Conservation (phyloP, 805 yeast genomes). For the Yamadazyma endophytica region DNA sequence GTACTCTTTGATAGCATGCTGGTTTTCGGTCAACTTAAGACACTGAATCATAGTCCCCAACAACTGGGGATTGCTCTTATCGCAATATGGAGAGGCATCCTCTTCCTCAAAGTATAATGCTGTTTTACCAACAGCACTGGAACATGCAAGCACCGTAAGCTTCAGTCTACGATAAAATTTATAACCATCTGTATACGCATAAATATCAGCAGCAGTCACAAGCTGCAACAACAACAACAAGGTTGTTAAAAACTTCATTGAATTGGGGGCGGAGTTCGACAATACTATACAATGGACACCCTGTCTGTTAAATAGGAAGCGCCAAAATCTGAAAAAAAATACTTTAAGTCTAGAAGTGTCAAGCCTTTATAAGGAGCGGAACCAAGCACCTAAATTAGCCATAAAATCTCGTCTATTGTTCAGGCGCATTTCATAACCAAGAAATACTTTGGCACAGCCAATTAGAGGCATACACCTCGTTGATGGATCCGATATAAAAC, state of each 20-base stretch:
- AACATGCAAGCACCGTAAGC: slow-evolving; percentile 25
- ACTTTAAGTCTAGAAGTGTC: too few relatives aligned
- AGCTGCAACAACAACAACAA: not conserved
- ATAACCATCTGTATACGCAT: slow-evolving; percentile 13
- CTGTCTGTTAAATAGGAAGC: too few relatives aligned
- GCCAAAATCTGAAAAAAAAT: too few relatives aligned
- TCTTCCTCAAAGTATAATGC: slow-evolving; percentile 20
- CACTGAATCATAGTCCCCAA: slow-evolving; percentile 37
- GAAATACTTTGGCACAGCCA: too few relatives aligned
- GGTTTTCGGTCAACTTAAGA: slow-evolving; percentile 14
- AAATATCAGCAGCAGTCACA: not conserved
- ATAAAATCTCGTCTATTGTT: too few relatives aligned
- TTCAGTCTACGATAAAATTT: slow-evolving; percentile 19
- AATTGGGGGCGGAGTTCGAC: too few relatives aligned
- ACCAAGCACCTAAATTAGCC: too few relatives aligned
- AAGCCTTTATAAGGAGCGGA: too few relatives aligned
- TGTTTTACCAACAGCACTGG: slow-evolving; percentile 17
- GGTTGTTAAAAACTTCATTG: not conserved
- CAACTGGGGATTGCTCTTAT: slow-evolving; percentile 31
- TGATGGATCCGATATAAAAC: too few relatives aligned
- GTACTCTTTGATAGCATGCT: slow-evolving; percentile 19
- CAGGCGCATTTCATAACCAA: too few relatives aligned
- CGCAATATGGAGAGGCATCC: slow-evolving; percentile 29
- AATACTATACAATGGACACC: too few relatives aligned
- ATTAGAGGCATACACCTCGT: too few relatives aligned